phyloP scores from a whole-genome alignment of 176 grass and related monocot species.

The Themeda triandra region DNA sequence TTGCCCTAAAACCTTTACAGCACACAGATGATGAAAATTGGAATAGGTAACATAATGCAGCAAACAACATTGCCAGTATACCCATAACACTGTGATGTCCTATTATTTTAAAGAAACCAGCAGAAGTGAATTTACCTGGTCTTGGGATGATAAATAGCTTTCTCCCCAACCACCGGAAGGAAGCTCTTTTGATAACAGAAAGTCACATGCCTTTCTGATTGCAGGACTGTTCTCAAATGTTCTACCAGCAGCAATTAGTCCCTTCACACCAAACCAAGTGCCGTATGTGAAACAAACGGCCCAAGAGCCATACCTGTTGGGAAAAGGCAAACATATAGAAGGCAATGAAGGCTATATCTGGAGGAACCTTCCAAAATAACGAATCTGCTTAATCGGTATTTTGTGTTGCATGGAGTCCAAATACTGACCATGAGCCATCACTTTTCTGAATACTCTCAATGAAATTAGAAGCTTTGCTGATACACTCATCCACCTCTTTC shows the following conservation, averaged over 20 bases:
- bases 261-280: slow-evolving; percentile 54
- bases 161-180: neutral
- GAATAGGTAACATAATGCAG: neutral
- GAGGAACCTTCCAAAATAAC: too few relatives aligned
- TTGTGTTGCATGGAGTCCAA: neutral
- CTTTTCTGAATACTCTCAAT: slow-evolving; percentile 68
- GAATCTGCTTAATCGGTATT: neutral
- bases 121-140: neutral
- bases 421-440: slow-evolving; percentile 89
- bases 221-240: neutral
- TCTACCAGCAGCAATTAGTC: neutral
- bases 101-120: neutral
- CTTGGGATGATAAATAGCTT: neutral
- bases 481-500: slow-evolving; percentile 71
- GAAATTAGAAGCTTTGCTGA: slow-evolving; percentile 63
- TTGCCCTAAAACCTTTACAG: neutral
- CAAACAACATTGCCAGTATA: too few relatives aligned
- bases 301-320: slow-evolving; percentile 84
- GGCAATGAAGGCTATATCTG: neutral
- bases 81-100: neutral
- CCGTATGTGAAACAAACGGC: slow-evolving; percentile 91
- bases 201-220: neutral
- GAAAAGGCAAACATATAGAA: neutral
- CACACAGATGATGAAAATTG: neutral
- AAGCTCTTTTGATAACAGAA: neutral